phyloP scores from a whole-genome alignment of 2,329 filamentous ascomycete genomes.

The Mycocentrospora acerina region DNA sequence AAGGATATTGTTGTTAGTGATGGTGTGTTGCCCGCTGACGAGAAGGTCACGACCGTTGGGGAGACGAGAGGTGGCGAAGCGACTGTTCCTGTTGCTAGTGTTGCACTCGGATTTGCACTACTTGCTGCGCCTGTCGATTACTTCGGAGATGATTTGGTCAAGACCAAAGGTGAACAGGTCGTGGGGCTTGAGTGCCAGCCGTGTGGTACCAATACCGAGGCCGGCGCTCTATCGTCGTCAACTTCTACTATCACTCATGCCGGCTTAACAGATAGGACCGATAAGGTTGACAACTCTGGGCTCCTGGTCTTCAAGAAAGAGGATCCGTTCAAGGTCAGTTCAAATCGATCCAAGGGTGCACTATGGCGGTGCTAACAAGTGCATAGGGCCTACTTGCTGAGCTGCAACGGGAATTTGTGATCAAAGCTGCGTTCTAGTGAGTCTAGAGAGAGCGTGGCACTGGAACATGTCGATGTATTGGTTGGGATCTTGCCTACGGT shows the following conservation, averaged over 20 bases:
- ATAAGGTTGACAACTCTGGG: neutral
- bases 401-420: constrained; percentile 6
- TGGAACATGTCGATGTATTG: too few species aligned
- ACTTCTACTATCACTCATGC: neutral
- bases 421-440: constrained; percentile 10
- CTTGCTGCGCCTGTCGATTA: too few species aligned
- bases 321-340: constrained; percentile 13
- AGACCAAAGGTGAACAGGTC: neutral
- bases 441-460: too few species aligned
- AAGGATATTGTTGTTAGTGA: neutral
- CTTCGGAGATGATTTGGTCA: neutral
- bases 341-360: too few species aligned
- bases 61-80: neutral
- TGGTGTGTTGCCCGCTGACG: too few species aligned
- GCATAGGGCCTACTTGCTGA: constrained; percentile 8
- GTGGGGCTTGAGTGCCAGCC: neutral
- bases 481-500: too few species aligned
- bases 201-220: neutral
- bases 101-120: too few species aligned
- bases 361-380: neutral
- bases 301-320: neutral
- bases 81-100: too few species aligned
- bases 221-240: neutral
- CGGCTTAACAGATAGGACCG: neutral
- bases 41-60: neutral